Conservation (phyloP, 345 rosid species). For the Murraya paniculata region DNA sequence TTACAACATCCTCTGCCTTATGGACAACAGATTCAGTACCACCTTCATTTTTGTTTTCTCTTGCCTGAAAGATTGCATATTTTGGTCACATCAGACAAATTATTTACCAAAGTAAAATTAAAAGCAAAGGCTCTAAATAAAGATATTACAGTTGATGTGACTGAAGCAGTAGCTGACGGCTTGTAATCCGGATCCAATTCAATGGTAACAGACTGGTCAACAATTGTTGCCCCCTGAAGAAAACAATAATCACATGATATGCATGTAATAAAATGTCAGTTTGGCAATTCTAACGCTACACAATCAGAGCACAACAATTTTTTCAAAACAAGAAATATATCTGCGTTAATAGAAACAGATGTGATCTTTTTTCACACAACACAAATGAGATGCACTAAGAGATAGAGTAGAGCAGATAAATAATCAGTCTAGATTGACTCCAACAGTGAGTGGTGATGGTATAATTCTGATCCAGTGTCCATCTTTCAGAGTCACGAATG, state of each 20-base stretch:
- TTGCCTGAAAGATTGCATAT: constrained; percentile 34
- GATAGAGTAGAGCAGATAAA: neutral
- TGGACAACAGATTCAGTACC: constrained; percentile 53
- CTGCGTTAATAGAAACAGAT: neutral
- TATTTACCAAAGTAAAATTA: neutral
- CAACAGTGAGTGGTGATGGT: neutral
- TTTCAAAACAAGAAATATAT: neutral
- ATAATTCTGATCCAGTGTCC: neutral
- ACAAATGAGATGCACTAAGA: neutral
- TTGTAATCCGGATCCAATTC: constrained; percentile 67
- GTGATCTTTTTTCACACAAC: neutral
- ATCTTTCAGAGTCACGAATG: neutral
- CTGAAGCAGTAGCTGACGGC: constrained; percentile 45
- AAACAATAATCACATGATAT: neutral
- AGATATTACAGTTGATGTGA: constrained; percentile 44
- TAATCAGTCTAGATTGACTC: neutral
- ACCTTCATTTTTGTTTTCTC: constrained; percentile 26
- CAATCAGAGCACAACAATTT: neutral
- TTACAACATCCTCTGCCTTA: constrained; percentile 93
- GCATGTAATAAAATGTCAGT: neutral
- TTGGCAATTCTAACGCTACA: neutral
- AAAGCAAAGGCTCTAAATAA: neutral
- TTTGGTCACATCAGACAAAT: neutral
- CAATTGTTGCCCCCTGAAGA: constrained; percentile 81
- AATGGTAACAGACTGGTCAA: constrained; percentile 66